These are phyloP conservation scores for Xerocomus amazonicus DNA, from an alignment of 1,284 basidiomycete species.

Conservation along the genomic window DNA sequence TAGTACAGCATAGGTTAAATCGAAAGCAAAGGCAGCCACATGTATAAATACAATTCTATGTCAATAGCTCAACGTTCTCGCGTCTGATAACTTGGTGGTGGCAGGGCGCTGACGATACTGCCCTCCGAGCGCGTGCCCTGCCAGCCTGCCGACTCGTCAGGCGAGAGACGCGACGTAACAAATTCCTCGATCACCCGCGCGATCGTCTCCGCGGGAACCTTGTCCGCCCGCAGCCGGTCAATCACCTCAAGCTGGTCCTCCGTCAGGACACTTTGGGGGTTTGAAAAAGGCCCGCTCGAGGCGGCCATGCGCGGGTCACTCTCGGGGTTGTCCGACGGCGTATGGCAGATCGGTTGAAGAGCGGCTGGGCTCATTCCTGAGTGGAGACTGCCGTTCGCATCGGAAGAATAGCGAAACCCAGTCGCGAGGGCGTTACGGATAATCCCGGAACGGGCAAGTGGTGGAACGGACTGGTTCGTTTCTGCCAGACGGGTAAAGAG, in stretches of 20 bases:
- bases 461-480: background rate
- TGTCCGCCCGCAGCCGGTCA: constrained; percentile 7
- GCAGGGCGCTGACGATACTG: constrained; percentile 11
- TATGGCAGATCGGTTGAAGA: constrained; percentile 5
- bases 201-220: constrained; percentile 18
- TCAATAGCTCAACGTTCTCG: background rate
- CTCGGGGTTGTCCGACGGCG: background rate
- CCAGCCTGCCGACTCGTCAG: background rate
- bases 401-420: background rate
- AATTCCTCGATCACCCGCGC: constrained; percentile 15
- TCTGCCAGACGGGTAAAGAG: background rate
- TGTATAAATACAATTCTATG: background rate
- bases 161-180: background rate
- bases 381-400: background rate
- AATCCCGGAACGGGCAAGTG: constrained; percentile 11
- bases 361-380: background rate
- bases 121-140: background rate
- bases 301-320: background rate
- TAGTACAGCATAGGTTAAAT: too few species aligned
- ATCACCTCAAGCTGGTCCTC: constrained; percentile 13
- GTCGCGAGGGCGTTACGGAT: constrained; percentile 10
- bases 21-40: too few species aligned
- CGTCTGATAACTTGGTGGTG: constrained; percentile 21
- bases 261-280: constrained; percentile 9
- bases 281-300: background rate